These are phyloP conservation scores for Starmerella stigmatis DNA, from an alignment of 805 yeast genomes.

Conservation along the genomic window DNA sequence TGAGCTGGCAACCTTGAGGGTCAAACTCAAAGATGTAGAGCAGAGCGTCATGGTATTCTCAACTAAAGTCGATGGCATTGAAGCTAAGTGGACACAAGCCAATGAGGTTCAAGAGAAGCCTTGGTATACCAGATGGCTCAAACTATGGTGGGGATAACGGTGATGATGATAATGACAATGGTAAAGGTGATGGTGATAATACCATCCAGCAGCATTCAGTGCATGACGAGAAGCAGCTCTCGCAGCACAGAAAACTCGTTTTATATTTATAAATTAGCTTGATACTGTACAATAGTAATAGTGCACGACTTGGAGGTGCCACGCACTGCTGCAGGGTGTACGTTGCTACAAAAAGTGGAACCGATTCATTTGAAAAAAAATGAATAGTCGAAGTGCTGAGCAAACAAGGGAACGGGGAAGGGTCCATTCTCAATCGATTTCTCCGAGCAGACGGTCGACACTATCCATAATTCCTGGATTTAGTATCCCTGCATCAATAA, in stretches of 20 bases:
- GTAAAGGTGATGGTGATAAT: too few relatives aligned
- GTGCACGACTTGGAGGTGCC: too few relatives aligned
- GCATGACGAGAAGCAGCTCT: too few relatives aligned
- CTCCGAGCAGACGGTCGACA: slow-evolving; percentile 25
- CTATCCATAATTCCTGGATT: slow-evolving; percentile 24
- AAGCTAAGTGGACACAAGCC: slow-evolving; percentile 17
- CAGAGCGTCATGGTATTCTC: slow-evolving; percentile 43
- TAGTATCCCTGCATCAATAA: slow-evolving; percentile 22
- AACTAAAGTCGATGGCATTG: slow-evolving; percentile 32
- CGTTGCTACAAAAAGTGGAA: too few relatives aligned
- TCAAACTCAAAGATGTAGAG: slow-evolving; percentile 58
- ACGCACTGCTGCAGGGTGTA: too few relatives aligned
- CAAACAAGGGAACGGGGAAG: too few relatives aligned
- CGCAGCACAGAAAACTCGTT: too few relatives aligned
- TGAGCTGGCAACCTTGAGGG: slow-evolving; percentile 49
- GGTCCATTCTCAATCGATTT: slow-evolving; percentile 3
- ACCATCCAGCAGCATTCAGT: too few relatives aligned
- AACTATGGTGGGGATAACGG: too few relatives aligned
- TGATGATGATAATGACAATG: too few relatives aligned
- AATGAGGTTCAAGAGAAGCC: slow-evolving; percentile 3
- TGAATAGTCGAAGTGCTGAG: too few relatives aligned
- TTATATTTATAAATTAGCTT: not conserved
- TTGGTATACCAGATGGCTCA: slow-evolving; percentile 9
- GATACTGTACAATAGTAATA: not conserved
- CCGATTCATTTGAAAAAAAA: too few relatives aligned